phyloP scores from a whole-genome alignment of 2,329 filamentous ascomycete genomes.

The Fusarium hostae region DNA sequence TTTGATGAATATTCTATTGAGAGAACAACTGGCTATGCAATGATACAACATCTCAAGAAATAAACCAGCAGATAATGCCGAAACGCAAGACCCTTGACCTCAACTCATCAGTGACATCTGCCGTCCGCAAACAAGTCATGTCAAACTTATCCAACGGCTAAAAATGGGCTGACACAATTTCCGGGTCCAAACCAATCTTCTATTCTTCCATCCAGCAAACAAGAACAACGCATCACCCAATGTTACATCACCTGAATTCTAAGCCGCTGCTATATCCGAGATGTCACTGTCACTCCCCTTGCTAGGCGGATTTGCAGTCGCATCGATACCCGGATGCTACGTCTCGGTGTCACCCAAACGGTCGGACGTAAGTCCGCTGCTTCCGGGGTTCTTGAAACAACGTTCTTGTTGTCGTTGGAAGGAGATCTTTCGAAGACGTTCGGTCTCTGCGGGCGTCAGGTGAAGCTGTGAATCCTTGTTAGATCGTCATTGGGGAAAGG shows the following conservation, averaged over 20 bases:
- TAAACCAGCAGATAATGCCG: rapidly evolving
- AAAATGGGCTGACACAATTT: neutral
- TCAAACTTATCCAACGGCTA: neutral
- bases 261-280: neutral
- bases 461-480: neutral
- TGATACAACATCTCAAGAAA: rapidly evolving
- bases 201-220: neutral
- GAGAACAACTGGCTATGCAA: neutral
- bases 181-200: neutral
- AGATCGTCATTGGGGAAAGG: neutral
- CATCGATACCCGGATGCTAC: neutral
- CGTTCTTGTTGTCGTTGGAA: slow-evolving; percentile 12
- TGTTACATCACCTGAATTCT: neutral
- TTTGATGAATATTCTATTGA: rapidly evolving
- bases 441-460: slow-evolving; percentile 12
- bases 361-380: slow-evolving; percentile 6
- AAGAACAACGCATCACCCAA: rapidly evolving
- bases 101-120: too few relatives aligned
- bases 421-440: slow-evolving; percentile 12
- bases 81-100: rapidly evolving
- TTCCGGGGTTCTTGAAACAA: slow-evolving; percentile 8
- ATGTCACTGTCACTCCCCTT: slow-evolving; percentile 7
- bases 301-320: neutral
- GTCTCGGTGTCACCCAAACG: slow-evolving; percentile 13
- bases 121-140: neutral